Evolutionary conservation across 768 basidiomycete genomes (phyloP).

Genomic region (Brasilioporus rufonigricans): DNA sequence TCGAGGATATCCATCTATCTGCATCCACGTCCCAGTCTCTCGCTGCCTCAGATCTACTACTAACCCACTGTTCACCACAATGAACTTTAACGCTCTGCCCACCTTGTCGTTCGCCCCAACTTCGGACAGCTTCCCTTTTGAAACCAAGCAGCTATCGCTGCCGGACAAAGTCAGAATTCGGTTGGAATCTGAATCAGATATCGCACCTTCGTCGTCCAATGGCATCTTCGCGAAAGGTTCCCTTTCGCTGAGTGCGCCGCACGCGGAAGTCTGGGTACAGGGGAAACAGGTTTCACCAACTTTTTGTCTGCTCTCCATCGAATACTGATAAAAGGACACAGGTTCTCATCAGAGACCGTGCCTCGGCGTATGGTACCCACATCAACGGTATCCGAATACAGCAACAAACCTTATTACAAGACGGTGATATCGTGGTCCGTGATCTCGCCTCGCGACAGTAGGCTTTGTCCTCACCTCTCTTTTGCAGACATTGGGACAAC

Average conservation of each 20-base stretch:
- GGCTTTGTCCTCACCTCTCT: slow-evolving; percentile 9
- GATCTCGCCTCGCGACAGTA: neutral
- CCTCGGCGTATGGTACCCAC: slow-evolving; percentile 46
- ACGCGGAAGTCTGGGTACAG: slow-evolving; percentile 48
- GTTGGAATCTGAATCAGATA: slow-evolving; percentile 34
- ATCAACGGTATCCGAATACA: slow-evolving; percentile 44
- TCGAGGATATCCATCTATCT: neutral
- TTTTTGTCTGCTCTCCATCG: neutral
- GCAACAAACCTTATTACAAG: slow-evolving; percentile 35
- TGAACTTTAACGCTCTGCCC: slow-evolving; percentile 29
- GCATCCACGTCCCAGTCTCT: neutral
- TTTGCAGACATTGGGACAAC: slow-evolving; percentile 41
- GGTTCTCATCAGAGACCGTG: slow-evolving; percentile 48
- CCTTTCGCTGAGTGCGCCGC: slow-evolving; percentile 40
- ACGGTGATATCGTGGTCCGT: slow-evolving; percentile 46
- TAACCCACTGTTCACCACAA: neutral
- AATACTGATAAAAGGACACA: slow-evolving; percentile 21
- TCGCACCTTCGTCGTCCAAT: slow-evolving; percentile 30
- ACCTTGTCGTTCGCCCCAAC: slow-evolving; percentile 36
- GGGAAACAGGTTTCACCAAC: slow-evolving; percentile 37
- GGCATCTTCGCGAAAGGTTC: slow-evolving; percentile 42
- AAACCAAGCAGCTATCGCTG: slow-evolving; percentile 37
- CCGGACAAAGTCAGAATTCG: slow-evolving; percentile 27
- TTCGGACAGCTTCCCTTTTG: slow-evolving; percentile 37
- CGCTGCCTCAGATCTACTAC: neutral